phyloP scores from a whole-genome alignment of 2,329 filamentous ascomycete genomes.

The Parafenestella ontariensis region DNA sequence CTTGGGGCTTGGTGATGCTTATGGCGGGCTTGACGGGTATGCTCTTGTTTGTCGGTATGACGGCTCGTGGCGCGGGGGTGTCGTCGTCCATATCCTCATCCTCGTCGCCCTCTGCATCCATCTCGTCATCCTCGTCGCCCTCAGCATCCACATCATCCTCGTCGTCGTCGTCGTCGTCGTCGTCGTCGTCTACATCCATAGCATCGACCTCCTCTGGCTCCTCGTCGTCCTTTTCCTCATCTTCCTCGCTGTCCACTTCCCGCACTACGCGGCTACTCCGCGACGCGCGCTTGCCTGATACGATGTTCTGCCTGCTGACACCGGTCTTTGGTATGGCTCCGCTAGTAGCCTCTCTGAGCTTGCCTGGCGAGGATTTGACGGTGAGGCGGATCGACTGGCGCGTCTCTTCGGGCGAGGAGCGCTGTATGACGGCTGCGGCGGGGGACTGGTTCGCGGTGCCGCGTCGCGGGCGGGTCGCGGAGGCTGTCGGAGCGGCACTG shows the following conservation, averaged over 20 bases:
- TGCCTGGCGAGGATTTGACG: slow-evolving; percentile 58
- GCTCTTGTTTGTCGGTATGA: slow-evolving; percentile 29
- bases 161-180: slow-evolving; percentile 38
- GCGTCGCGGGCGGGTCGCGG: slow-evolving; percentile 48
- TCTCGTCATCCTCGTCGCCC: slow-evolving; percentile 50
- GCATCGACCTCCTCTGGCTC: slow-evolving; percentile 50
- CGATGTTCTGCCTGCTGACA: slow-evolving; percentile 46
- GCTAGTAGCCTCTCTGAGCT: slow-evolving; percentile 56
- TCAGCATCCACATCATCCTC: slow-evolving; percentile 47
- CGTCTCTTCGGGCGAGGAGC: slow-evolving; percentile 51
- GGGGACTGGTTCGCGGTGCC: slow-evolving; percentile 44
- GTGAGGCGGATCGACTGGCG: slow-evolving; percentile 57
- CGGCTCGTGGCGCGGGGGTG: slow-evolving; percentile 36
- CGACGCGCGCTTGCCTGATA: slow-evolving; percentile 48
- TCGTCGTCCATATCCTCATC: slow-evolving; percentile 48
- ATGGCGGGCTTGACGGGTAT: slow-evolving; percentile 46
- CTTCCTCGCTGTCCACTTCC: slow-evolving; percentile 52
- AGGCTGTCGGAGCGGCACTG: slow-evolving; percentile 45
- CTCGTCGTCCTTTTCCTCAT: slow-evolving; percentile 50
- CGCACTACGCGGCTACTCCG: slow-evolving; percentile 49
- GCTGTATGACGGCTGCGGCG: slow-evolving; percentile 47
- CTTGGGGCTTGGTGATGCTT: slow-evolving; percentile 43
- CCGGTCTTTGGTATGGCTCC: slow-evolving; percentile 37
- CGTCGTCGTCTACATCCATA: slow-evolving; percentile 50
- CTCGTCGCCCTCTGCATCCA: slow-evolving; percentile 49